Base-by-base conservation (phyloP, 139 green algal genomes). In the Chlamydomonas sp. region DNA sequence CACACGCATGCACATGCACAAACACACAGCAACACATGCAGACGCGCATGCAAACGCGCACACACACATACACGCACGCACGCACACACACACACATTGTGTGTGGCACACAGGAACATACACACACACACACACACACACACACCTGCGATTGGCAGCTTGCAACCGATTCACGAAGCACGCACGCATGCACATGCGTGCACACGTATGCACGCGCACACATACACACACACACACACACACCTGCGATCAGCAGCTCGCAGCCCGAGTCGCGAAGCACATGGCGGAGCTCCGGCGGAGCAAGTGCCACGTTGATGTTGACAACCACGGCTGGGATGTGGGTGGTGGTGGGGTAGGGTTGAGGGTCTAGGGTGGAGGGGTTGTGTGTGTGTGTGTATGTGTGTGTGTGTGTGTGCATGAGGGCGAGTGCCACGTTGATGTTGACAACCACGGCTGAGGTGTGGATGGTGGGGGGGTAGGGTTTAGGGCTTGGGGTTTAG, bases 371-470 rank as follows among this genome's bases (percentile, higher is more conserved):
- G n/a, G n/a, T n/a, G n/a, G n/a, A n/a, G n/a, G n/a, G n/a, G n/a
- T n/a, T n/a, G n/a, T n/a, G n/a, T n/a, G n/a, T n/a, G n/a, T n/a
- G n/a, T n/a, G n/a, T n/a, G n/a, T n/a, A n/a, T n/a, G n/a, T n/a
- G n/a, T n/a, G n/a, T n/a, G n/a, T n/a, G n/a, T n/a, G n/a, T n/a
- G n/a, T n/a, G n/a, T n/a, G n/a, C n/a, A n/a, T n/a, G n/a, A n/a
- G 49, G 1, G 83, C 84, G 30, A 96, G 81, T 67, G 81, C 74
- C 13, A 82, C 76, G 78, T 96, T 96, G 35, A 93, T 29, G 71
- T 96, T 96, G 5, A 96, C 84, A 1, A 96, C 61, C 16, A 89
- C 69, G 2, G 78, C n/a, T n/a, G n/a, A n/a, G n/a, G n/a, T n/a
- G n/a, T n/a, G n/a, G n/a, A n/a, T n/a, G n/a, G n/a, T n/a, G n/a